Evolutionary conservation across 169 alveolate species (phyloP).

Genomic region (Plasmodium chabaudi): DNA sequence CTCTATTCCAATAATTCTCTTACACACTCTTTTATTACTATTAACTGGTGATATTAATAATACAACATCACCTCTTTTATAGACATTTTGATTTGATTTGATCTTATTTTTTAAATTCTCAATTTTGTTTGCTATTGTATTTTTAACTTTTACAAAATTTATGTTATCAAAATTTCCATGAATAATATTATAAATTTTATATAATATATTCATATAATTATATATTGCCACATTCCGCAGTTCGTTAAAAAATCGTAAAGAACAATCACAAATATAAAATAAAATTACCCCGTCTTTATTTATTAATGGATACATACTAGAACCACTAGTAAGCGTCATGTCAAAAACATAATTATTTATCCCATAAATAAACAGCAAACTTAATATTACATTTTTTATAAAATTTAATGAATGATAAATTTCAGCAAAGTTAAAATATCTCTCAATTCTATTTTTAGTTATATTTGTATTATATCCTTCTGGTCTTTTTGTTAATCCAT

Average conservation of each 20-base stretch:
- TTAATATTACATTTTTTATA: slow-evolving; percentile 50
- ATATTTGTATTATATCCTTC: not conserved
- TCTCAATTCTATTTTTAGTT: slow-evolving; percentile 2
- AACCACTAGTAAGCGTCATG: slow-evolving; percentile 78
- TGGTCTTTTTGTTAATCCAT: slow-evolving; percentile 12
- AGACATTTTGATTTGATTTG: slow-evolving; percentile 15
- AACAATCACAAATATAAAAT: slow-evolving; percentile 65
- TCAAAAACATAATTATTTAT: slow-evolving; percentile 69
- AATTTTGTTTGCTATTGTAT: slow-evolving; percentile 16
- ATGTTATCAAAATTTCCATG: slow-evolving; percentile 5
- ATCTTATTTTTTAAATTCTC: slow-evolving; percentile 15
- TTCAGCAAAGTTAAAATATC: slow-evolving; percentile 10
- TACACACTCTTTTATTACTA: slow-evolving; percentile 74
- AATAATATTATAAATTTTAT: slow-evolving; percentile 10
- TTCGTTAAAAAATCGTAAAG: slow-evolving; percentile 31
- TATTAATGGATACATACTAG: slow-evolving; percentile 76
- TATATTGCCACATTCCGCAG: slow-evolving; percentile 9
- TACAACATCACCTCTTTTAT: slow-evolving; percentile 71
- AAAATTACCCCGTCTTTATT: slow-evolving; percentile 70
- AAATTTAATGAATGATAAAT: slow-evolving; percentile 34
- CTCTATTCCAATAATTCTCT: slow-evolving; percentile 72
- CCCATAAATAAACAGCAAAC: slow-evolving; percentile 43
- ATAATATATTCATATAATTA: slow-evolving; percentile 19
- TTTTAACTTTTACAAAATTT: not conserved
- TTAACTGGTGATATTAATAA: slow-evolving; percentile 68